Percentiles rank a stretch among this genome's conserved stretches.
phyloP scores from a whole-genome alignment of 2,329 filamentous ascomycete species.

The Epichloe bromicola region DNA sequence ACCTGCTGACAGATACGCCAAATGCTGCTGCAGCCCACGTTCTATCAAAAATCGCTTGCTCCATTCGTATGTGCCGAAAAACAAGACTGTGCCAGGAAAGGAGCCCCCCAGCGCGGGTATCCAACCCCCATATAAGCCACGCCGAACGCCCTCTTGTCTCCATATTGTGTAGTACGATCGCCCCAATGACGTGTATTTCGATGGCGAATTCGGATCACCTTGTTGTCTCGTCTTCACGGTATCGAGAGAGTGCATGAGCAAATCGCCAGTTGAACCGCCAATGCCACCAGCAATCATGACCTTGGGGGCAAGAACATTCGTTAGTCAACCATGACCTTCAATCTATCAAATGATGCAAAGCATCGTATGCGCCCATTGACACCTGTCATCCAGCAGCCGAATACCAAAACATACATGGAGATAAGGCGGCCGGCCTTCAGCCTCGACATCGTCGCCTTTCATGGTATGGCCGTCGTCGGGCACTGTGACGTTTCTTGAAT shows the following conservation, averaged over 20 bases:
- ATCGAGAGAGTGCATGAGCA: slow-evolving; percentile 97
- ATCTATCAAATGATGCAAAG: not conserved
- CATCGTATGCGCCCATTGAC: not conserved
- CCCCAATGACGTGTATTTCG: slow-evolving; percentile 82
- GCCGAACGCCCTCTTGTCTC: slow-evolving; percentile 75
- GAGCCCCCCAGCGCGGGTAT: slow-evolving; percentile 87
- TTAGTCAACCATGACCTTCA: not conserved
- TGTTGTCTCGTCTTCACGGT: slow-evolving; percentile 98
- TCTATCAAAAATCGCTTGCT: slow-evolving; percentile 87
- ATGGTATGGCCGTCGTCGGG: slow-evolving; percentile 18
- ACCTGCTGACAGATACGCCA: slow-evolving; percentile 82
- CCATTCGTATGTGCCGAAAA: slow-evolving; percentile 94
- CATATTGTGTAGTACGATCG: slow-evolving; percentile 88
- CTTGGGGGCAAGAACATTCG: slow-evolving; percentile 29
- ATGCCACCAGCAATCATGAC: slow-evolving; percentile 91
- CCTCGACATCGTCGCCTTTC: slow-evolving; percentile 25
- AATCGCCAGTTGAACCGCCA: slow-evolving; percentile 85
- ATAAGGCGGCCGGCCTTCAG: slow-evolving; percentile 31
- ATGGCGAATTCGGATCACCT: slow-evolving; percentile 83
- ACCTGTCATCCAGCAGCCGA: not conserved
- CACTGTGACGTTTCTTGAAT: slow-evolving; percentile 13
- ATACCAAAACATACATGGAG: slow-evolving; percentile 23
- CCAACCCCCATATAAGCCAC: slow-evolving; percentile 89
- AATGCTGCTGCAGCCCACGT: slow-evolving; percentile 62
- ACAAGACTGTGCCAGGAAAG: slow-evolving; percentile 84